A percentile compares a stretch with the other conserved stretches of the same genome.
Evolutionary conservation across 1,284 basidiomycete genomes (phyloP).

Genomic region (Microbotryum silenes-acaulis): DNA sequence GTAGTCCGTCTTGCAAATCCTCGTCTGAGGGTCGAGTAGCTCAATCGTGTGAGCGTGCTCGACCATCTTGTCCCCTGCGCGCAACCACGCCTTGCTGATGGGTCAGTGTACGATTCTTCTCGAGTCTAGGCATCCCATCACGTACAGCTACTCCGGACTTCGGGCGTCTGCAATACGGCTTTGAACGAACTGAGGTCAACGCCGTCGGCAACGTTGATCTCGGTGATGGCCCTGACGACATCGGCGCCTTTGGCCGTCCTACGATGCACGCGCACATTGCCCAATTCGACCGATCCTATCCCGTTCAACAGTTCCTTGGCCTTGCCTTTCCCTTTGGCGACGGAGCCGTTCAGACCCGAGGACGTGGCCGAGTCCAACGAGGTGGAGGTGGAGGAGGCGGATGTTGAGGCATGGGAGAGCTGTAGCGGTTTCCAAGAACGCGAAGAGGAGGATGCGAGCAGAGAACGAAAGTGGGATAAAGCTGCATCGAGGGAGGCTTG

Average conservation of each 20-base stretch:
- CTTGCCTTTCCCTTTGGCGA: conserved; percentile 9
- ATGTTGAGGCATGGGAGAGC: conserved; percentile 34
- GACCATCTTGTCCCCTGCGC: conserved; percentile 75
- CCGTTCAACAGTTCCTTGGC: conserved; percentile 29
- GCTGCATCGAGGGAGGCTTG: conserved; percentile 17
- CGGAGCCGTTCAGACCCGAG: background rate
- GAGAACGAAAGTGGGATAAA: conserved; percentile 21
- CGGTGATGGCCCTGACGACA: conserved; percentile 73
- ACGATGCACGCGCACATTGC: conserved; percentile 44
- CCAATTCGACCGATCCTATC: conserved; percentile 37
- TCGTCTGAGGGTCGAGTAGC: conserved; percentile 73
- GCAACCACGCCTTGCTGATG: background rate
- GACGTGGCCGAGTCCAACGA: background rate
- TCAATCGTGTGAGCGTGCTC: conserved; percentile 76
- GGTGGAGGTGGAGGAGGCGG: conserved; percentile 27
- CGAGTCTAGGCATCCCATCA: background rate
- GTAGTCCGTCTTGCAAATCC: conserved; percentile 82
- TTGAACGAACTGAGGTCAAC: conserved; percentile 71
- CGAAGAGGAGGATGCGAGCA: conserved; percentile 40
- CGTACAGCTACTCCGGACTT: conserved; percentile 65
- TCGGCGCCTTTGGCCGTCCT: conserved; percentile 52
- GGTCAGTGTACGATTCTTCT: too few species aligned
- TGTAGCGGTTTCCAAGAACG: conserved; percentile 44
- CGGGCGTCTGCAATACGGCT: conserved; percentile 71
- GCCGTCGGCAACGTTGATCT: conserved; percentile 57